Evolutionary conservation across 495 filamentous ascomycete species (phyloP).

Genomic region (Neurospora cerealis): DNA sequence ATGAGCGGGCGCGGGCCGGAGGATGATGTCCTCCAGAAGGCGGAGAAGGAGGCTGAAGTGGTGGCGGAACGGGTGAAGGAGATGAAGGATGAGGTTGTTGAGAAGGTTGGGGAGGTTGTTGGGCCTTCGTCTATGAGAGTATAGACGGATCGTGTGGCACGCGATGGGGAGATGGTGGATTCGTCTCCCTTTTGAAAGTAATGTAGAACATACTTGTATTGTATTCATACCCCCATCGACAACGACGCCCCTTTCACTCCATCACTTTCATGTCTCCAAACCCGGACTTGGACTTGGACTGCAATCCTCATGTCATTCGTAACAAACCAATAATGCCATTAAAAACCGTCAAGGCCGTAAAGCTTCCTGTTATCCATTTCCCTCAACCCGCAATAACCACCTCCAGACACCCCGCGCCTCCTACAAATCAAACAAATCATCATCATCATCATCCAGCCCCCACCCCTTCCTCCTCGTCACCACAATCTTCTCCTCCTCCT

Average conservation of each 20-base stretch:
- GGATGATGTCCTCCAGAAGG: background rate
- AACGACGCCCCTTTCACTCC: background rate
- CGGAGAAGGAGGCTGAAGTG: background rate
- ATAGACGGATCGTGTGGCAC: background rate
- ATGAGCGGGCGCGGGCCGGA: background rate
- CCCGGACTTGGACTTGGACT: background rate
- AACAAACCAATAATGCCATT: background rate
- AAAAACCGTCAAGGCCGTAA: background rate
- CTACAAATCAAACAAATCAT: constrained; percentile 60
- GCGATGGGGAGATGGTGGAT: too few relatives aligned
- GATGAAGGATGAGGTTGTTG: background rate
- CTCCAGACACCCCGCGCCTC: background rate
- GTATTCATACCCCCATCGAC: background rate
- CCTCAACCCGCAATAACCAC: background rate
- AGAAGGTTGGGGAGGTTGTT: background rate
- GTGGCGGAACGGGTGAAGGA: background rate
- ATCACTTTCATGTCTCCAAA: background rate
- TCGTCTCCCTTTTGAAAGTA: background rate
- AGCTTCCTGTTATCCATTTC: background rate
- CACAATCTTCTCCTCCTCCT: constrained; percentile 69
- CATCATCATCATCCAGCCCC: constrained; percentile 80
- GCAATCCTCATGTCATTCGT: background rate
- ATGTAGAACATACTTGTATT: background rate
- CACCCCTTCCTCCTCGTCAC: constrained; percentile 73
- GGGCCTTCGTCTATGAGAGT: background rate